Evolutionary conservation across 2,329 filamentous ascomycete genomes (phyloP).

Genomic region (Colletotrichum cereale): DNA sequence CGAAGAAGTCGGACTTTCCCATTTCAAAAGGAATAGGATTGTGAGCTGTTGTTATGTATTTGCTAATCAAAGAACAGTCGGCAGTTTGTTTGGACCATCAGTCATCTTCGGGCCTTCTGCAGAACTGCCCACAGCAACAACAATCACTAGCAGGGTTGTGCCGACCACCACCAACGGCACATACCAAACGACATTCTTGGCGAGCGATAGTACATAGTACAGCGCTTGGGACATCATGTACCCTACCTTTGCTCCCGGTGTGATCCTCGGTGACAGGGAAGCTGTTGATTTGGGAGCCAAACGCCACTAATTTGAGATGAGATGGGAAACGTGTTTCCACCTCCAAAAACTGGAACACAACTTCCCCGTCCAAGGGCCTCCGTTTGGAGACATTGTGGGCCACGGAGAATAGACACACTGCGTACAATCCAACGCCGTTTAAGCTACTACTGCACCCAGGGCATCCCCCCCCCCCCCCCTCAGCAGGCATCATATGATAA

Average conservation of each 20-base stretch:
- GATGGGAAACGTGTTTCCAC: constrained; percentile 21
- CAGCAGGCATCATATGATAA: neutral
- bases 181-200: constrained; percentile 30
- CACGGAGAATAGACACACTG: neutral
- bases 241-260: neutral
- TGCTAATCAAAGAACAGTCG: neutral
- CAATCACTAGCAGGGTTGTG: neutral
- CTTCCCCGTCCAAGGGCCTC: neutral
- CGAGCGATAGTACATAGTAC: constrained; percentile 2
- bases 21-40: neutral
- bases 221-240: constrained; percentile 1
- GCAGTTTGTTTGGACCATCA: neutral
- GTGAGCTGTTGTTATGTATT: constrained; percentile 13
- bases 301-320: constrained; percentile 11
- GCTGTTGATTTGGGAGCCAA: constrained; percentile 13
- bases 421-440: neutral
- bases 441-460: neutral
- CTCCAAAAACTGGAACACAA: neutral
- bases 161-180: neutral
- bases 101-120: neutral
- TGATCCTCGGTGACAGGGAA: constrained; percentile 9
- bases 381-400: neutral
- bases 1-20: neutral
- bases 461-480: neutral
- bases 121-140: neutral